phyloP scores from a whole-genome alignment of 2,329 filamentous ascomycete species.

The Fusarium nygamai region DNA sequence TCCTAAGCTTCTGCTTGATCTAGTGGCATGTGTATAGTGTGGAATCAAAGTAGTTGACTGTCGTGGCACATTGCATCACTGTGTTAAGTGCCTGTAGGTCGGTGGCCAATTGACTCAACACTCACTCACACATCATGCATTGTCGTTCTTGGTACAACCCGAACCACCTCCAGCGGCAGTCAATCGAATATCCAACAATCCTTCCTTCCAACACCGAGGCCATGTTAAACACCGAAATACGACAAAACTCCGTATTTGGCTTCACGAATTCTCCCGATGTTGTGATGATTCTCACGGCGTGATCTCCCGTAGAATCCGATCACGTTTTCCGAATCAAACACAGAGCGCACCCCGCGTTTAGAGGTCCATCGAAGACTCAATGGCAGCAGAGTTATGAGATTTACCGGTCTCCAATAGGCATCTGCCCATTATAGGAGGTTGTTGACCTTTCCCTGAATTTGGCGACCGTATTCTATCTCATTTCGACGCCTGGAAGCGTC shows the following conservation, averaged over 20 bases:
- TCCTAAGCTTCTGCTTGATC: too few relatives aligned
- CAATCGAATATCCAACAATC: neutral
- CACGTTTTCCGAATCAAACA: slow-evolving; percentile 26
- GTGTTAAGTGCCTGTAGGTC: neutral
- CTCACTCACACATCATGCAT: neutral
- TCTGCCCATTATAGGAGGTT: too few relatives aligned
- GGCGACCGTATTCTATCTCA: neutral
- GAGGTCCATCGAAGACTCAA: neutral
- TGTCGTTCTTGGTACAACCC: slow-evolving; percentile 1
- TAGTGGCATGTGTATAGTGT: neutral
- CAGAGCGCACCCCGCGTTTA: slow-evolving; percentile 1
- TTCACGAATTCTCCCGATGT: slow-evolving; percentile 26
- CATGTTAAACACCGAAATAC: slow-evolving; percentile 24
- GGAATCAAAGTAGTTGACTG: neutral
- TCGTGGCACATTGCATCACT: neutral
- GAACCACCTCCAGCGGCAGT: slow-evolving; percentile 6
- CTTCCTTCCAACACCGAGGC: neutral
- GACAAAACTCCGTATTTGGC: slow-evolving; percentile 20
- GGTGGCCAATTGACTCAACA: neutral
- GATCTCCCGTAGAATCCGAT: slow-evolving; percentile 28
- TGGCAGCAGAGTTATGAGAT: neutral
- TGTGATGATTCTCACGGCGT: slow-evolving; percentile 10
- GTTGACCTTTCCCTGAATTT: fast-evolving
- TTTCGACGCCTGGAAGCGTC: slow-evolving; percentile 1
- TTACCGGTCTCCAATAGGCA: neutral